Evolutionary conservation across 352 stramenopile species (phyloP).

Genomic region (Pythium periplocum): DNA sequence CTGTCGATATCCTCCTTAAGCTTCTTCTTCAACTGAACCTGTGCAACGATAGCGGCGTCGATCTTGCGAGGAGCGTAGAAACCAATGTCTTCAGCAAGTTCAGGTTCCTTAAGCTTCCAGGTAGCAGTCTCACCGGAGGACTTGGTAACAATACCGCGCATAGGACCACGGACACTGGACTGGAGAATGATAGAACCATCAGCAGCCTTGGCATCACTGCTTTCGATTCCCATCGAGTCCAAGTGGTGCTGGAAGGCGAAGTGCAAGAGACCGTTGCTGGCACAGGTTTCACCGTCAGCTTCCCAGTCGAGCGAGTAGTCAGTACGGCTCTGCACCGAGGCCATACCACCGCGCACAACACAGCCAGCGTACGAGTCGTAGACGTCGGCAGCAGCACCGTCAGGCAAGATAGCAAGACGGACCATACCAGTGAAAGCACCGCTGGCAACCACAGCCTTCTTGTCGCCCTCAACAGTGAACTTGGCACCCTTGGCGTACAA

Average conservation of each 20-base stretch:
- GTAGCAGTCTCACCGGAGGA: conserved; percentile 26
- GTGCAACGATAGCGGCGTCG: conserved; percentile 18
- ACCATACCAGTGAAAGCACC: conserved; percentile 43
- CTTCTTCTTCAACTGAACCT: conserved; percentile 30
- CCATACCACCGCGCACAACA: conserved; percentile 41
- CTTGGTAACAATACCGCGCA: conserved; percentile 39
- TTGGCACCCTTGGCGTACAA: conserved; percentile 45
- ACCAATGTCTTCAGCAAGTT: conserved; percentile 41
- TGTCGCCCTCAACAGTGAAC: conserved; percentile 30
- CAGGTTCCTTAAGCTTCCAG: conserved; percentile 50
- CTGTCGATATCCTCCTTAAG: conserved; percentile 49
- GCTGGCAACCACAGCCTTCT: conserved; percentile 32
- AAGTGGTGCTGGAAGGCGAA: conserved; percentile 68
- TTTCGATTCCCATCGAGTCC: conserved; percentile 23
- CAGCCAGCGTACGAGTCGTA: conserved; percentile 58
- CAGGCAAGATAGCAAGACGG: conserved; percentile 47
- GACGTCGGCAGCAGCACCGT: conserved; percentile 24
- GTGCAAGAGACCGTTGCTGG: conserved; percentile 40
- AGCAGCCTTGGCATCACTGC: conserved; percentile 15
- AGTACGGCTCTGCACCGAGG: conserved; percentile 53
- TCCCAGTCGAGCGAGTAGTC: conserved; percentile 60
- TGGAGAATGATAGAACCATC: conserved; percentile 31
- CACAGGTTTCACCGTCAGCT: conserved; percentile 38
- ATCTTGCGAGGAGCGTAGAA: conserved; percentile 47
- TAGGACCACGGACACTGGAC: conserved; percentile 45